Base-by-base conservation (phyloP, 495 filamentous ascomycete genomes). In the Amniculicola lignicola region DNA sequence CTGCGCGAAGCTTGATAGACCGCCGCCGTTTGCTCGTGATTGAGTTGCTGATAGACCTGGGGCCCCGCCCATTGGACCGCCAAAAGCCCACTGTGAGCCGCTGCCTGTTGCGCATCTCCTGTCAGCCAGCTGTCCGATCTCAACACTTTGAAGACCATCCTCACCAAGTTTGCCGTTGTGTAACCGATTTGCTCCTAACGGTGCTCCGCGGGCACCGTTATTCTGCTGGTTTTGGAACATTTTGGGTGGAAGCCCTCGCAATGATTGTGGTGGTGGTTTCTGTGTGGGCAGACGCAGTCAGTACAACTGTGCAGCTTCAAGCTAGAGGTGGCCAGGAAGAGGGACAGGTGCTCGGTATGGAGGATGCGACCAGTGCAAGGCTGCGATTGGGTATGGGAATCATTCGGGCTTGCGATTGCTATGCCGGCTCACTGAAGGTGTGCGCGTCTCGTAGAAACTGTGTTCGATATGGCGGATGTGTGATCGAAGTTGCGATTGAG, bases 1-100 rank as follows among this genome's bases (percentile, higher is more conserved):
- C 69, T 92, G 88, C 50, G 89, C 89, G 70, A 93, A 94, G 62
- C 84, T 91, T 25, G 79, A 76, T 66, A 83, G 76, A 5, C 74
- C 73, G 70, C 77, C 77, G 43, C 69, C 66, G 51, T 78, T 74
- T 74, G 81, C 71, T 74, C 84, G 72, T 72, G 85, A 71, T 73
- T 82, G 82, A 67, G 79, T 70, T 62, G 72, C 75, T 62, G 75
- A 77, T 46, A 84, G 70, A 47, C 79, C 78, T 47, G 79, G 75
- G 58, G 81, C 79, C 61, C 82, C 81, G 41, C 85, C 82, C 76
- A 89, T 84, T 43, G 87, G 84, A 61, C 87, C 75, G 49, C 58
- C 59, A 29, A 63, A 60, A 11, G 43, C 51, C 62, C 62, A 65
- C 45, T 63, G 56, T 28, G 54, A 59, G 22, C 64, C 54, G 33